Conservation (phyloP, 768 basidiomycete species). For the Kwoniella dendrophila region DNA sequence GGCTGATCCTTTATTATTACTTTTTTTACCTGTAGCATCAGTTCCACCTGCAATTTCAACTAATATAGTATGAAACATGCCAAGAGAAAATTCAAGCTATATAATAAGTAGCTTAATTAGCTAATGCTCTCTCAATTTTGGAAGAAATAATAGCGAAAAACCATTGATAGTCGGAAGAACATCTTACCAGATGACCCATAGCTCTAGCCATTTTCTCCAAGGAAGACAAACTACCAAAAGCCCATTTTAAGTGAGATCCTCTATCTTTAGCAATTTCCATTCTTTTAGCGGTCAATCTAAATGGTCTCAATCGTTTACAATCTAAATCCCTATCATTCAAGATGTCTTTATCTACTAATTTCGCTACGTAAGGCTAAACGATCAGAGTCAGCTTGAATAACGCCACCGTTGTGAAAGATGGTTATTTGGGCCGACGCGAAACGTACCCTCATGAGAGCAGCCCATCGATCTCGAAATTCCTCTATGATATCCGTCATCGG, state of each 20-base stretch:
- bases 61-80: slow-evolving; percentile 73
- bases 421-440: not conserved
- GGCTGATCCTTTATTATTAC: slow-evolving; percentile 35
- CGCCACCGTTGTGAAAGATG: not conserved
- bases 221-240: slow-evolving; percentile 60
- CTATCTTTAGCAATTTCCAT: slow-evolving; percentile 42
- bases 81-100: slow-evolving; percentile 79
- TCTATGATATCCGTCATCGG: slow-evolving; percentile 69
- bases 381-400: too few species aligned
- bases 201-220: slow-evolving; percentile 71
- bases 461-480: slow-evolving; percentile 69
- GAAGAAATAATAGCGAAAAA: not conserved
- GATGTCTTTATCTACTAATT: slow-evolving; percentile 48
- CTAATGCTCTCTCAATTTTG: not conserved
- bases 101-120: not conserved
- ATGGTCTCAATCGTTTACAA: slow-evolving; percentile 70
- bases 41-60: slow-evolving; percentile 61
- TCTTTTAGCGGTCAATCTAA: slow-evolving; percentile 47
- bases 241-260: slow-evolving; percentile 61
- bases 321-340: slow-evolving; percentile 57
- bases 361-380: slow-evolving; percentile 44
- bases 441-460: slow-evolving; percentile 71
- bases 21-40: slow-evolving; percentile 54
- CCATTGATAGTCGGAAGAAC: not conserved
- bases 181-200: slow-evolving; percentile 71